Conservation (phyloP, 78 protist genomes). For the Abeoforma whisleri region DNA sequence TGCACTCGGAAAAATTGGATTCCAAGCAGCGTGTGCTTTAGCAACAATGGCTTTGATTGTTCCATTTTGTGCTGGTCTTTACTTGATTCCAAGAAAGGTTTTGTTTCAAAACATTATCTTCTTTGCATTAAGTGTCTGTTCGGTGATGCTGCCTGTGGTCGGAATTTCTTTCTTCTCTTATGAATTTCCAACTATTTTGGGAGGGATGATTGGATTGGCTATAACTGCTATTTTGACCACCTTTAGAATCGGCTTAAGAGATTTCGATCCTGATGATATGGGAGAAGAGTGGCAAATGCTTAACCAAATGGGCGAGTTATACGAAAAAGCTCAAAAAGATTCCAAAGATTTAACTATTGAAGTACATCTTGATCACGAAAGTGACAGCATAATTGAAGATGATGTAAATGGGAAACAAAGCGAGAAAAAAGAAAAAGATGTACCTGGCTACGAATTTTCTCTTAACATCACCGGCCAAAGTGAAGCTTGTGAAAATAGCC, state of each 20-base stretch:
- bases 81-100: conserved; percentile 9
- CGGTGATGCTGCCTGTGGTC: conserved; percentile 1
- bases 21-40: conserved; percentile 16
- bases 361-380: background rate
- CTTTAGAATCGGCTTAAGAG: background rate
- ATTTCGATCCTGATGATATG: conserved; percentile 23
- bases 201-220: conserved; percentile 23
- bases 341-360: background rate
- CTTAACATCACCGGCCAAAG: background rate
- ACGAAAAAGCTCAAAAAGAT: background rate
- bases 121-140: background rate
- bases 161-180: conserved; percentile 32
- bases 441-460: background rate
- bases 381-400: background rate
- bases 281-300: conserved; percentile 27
- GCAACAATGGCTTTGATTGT: background rate
- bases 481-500: background rate
- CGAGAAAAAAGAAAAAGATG: background rate
- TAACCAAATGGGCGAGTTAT: background rate
- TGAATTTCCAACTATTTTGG: conserved; percentile 33
- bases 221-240: background rate
- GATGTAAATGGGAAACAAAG: background rate
- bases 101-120: conserved; percentile 35
- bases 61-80: background rate
- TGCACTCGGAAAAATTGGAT: conserved; percentile 19